Evolutionary conservation across 1,139 yeast species (phyloP).

Genomic region (Hyphopichia buzzinii): DNA sequence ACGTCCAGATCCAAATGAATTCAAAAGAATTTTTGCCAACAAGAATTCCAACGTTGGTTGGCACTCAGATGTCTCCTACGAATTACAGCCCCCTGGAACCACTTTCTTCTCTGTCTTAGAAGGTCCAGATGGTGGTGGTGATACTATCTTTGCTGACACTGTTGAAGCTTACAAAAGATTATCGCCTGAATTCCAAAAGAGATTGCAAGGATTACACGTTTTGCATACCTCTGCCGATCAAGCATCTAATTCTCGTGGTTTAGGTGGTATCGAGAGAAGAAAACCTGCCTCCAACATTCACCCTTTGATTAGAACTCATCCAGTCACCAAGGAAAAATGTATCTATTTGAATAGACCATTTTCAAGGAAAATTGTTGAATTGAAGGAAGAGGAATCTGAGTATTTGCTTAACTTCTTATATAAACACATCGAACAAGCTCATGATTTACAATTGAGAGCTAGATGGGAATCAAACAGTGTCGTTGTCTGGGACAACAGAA

Average conservation of each 20-base stretch:
- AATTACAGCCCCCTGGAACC: slow-evolving; percentile 63
- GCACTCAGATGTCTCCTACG: slow-evolving; percentile 72
- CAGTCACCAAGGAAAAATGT: slow-evolving; percentile 53
- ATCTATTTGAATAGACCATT: slow-evolving; percentile 54
- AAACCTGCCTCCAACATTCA: slow-evolving; percentile 46
- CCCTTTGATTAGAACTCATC: slow-evolving; percentile 58
- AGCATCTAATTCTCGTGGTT: slow-evolving; percentile 45
- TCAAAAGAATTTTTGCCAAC: slow-evolving; percentile 29
- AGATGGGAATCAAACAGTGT: slow-evolving; percentile 58
- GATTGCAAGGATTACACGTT: slow-evolving; percentile 52
- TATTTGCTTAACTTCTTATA: slow-evolving; percentile 49
- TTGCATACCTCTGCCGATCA: slow-evolving; percentile 66
- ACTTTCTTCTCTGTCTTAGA: slow-evolving; percentile 59
- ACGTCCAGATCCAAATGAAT: slow-evolving; percentile 38
- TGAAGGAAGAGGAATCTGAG: slow-evolving; percentile 56
- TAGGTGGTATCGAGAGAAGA: slow-evolving; percentile 44
- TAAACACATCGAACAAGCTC: slow-evolving; percentile 44
- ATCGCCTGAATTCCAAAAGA: slow-evolving; percentile 51
- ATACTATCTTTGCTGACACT: slow-evolving; percentile 61
- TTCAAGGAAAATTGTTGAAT: slow-evolving; percentile 54
- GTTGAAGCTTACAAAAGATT: slow-evolving; percentile 61
- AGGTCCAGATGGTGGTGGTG: slow-evolving; percentile 67
- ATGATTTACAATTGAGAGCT: slow-evolving; percentile 57
- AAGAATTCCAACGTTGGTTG: slow-evolving; percentile 40
- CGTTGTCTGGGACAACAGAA: slow-evolving; percentile 51